Conservation (phyloP, 768 basidiomycete genomes). For the Trametes elegans region DNA sequence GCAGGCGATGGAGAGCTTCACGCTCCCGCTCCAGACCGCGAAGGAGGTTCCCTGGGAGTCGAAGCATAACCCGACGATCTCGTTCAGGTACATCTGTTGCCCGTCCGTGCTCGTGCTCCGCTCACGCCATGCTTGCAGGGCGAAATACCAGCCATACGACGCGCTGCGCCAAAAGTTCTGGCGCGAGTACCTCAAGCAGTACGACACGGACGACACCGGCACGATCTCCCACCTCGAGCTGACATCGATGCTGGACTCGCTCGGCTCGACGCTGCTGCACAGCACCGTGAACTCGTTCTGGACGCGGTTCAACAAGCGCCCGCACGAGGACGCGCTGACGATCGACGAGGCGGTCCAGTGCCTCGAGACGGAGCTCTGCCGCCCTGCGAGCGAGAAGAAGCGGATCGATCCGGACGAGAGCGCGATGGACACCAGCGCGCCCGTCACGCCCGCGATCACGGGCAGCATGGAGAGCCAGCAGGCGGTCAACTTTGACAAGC, state of each 20-base stretch:
- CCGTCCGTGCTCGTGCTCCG: slow-evolving; percentile 2
- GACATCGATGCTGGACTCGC: slow-evolving; percentile 93
- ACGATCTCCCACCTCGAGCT: slow-evolving; percentile 81
- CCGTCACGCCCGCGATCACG: slow-evolving; percentile 50
- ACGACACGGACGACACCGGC: slow-evolving; percentile 82
- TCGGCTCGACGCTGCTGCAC: slow-evolving; percentile 85
- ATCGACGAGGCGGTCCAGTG: slow-evolving; percentile 79
- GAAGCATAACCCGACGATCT: slow-evolving; percentile 67
- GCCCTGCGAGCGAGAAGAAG: slow-evolving; percentile 71
- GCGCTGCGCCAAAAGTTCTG: slow-evolving; percentile 89
- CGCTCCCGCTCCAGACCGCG: slow-evolving; percentile 56
- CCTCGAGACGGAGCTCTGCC: slow-evolving; percentile 80
- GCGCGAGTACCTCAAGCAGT: slow-evolving; percentile 84
- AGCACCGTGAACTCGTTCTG: slow-evolving; percentile 85
- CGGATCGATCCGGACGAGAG: slow-evolving; percentile 51
- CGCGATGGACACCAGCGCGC: slow-evolving; percentile 44
- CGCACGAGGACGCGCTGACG: slow-evolving; percentile 68
- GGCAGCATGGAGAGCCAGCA: slow-evolving; percentile 40
- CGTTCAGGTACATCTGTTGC: slow-evolving; percentile 51
- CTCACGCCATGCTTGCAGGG: slow-evolving; percentile 52
- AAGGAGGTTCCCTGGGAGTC: slow-evolving; percentile 71
- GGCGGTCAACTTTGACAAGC: slow-evolving; percentile 43
- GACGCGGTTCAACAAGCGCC: slow-evolving; percentile 60
- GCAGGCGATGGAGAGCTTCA: slow-evolving; percentile 69
- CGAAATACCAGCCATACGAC: slow-evolving; percentile 94